Base-by-base conservation (phyloP, 108 stramenopile genomes). In the Skeletonema grethae region DNA sequence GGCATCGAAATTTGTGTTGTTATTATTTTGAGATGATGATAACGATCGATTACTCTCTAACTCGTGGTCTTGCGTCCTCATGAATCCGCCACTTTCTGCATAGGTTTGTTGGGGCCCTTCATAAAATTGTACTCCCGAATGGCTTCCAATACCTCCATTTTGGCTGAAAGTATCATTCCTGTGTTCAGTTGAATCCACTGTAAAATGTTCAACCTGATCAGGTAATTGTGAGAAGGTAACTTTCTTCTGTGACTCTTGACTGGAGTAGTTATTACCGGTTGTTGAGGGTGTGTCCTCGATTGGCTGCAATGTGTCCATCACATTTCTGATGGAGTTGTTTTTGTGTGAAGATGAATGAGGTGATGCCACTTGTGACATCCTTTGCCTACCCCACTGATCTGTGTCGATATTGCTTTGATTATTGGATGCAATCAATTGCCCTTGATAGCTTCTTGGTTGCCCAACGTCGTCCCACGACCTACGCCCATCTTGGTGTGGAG, bases 341-440 rank as follows among this genome's bases (percentile, higher is more conserved):
- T 43, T 48, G 36, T 36, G 48, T 25, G 24, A 46, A 34, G 64
- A 29, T 9, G 70, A 28, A 22, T 63, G 28, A 29, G 70, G 59
- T 59, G 69, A 70, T 1, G 58, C 7, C 10, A 25, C 63, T 48
- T 73, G 73, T 12, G 73, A 73, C 22, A 65, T 25, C 64, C 64
- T 66, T 30, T 65, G 73, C n/a, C 73, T 63, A 2, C 65, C 73
- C 65, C 65, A 73, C 59, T 73, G 73, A 32, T 73, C 73, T 25
- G 15, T 64, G 28, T 35, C n/a, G 22, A 16, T 61, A 31, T 38
- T 50, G 22, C 9, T 25, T 65, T 57, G 64, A 18, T 30, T 60
- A 13, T 66, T 31, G n/a, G 25, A 25, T 20, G 18, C 24, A 22
- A 30, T 5, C 11, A 60, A 61, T 38, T 31, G 64, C 9, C 39